Base-by-base conservation (phyloP, 2,329 filamentous ascomycete genomes). In the Fusarium bulbicola region DNA sequence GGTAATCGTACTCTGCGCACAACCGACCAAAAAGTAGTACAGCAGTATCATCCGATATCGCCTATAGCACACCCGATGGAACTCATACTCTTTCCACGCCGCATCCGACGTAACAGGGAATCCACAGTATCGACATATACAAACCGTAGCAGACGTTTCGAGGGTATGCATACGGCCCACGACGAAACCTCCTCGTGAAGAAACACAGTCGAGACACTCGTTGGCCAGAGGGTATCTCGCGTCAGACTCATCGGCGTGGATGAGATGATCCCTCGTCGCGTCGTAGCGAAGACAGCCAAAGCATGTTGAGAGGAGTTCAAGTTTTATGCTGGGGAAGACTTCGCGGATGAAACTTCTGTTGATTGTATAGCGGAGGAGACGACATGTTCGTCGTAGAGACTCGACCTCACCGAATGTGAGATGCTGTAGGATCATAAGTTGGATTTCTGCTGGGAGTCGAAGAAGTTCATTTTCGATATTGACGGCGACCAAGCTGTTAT, bases 41-140 rank as follows among this genome's bases (percentile, higher is more conserved):
- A 84, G 76, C 16, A 85, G 72, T 18, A 80, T 77, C 34, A 76
- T 66, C 58, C 81, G 81, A 61, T 84, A 86, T n/a, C 76, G 71
- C 49, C 77, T 75, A 58, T 83, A 84, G 71, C 85, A 86, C 12
- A 7, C 6, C 16, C 74, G 69, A 68, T 86, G 85, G 64, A 85
- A 85, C 74, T 85, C 81, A 37, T 80, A 77, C 58, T 81, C 78
- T 12, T 80, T 79, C 70, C 75, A 80, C 14, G 79, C 80, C 16
- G 76, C 66, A 32, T 75, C 76, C 9, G 67, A 65, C 10, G 75
- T 71, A 37, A 85, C 77, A 13, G 84, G 84, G 65, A 77, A 81
- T 0, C 85, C 84, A 74, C 85, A 86, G 80, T 84, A 86, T 12
- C 84, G 81, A 49, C 85, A 86, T 16, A 84, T 78, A 78, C 80